Evolutionary conservation across 2,329 filamentous ascomycete genomes (phyloP).

Genomic region (Exophiala spinifera): DNA sequence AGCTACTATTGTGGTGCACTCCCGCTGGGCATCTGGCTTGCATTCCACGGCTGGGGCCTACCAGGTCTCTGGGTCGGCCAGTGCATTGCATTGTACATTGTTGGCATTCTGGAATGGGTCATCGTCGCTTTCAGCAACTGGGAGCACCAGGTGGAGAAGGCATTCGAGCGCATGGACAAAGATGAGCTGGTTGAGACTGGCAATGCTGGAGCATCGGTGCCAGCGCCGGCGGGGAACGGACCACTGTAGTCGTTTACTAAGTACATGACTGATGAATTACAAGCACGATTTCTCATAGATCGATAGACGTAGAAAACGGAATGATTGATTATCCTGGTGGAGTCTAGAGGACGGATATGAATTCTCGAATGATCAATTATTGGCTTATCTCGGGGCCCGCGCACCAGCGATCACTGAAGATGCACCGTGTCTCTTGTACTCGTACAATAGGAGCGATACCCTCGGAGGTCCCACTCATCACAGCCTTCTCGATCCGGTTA

Average conservation of each 20-base stretch:
- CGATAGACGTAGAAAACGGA: too few species aligned
- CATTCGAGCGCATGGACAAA: slow-evolving; percentile 67
- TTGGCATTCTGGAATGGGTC: slow-evolving; percentile 73
- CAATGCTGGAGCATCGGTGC: slow-evolving; percentile 10
- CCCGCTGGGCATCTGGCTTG: slow-evolving; percentile 77
- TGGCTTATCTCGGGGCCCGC: background rate
- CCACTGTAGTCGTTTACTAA: slow-evolving; percentile 9
- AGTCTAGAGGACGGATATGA: background rate
- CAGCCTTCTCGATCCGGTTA: slow-evolving; percentile 7
- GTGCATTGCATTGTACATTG: slow-evolving; percentile 75
- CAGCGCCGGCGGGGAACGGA: slow-evolving; percentile 21
- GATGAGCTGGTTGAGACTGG: slow-evolving; percentile 31
- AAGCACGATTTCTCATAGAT: too few species aligned
- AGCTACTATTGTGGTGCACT: slow-evolving; percentile 82
- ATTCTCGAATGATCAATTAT: background rate
- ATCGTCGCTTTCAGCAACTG: slow-evolving; percentile 76
- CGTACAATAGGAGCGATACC: too few species aligned
- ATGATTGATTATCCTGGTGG: background rate
- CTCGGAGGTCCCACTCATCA: background rate
- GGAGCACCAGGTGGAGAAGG: slow-evolving; percentile 67
- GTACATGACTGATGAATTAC: too few species aligned
- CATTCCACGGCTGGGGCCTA: slow-evolving; percentile 82
- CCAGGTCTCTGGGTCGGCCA: slow-evolving; percentile 79
- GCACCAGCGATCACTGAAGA: background rate
- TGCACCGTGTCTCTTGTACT: too few species aligned